Evolutionary conservation across 768 basidiomycete genomes (phyloP), one percentile per base, ranked within the genome.

Genomic region (Coprinellus micaceus): DNA sequence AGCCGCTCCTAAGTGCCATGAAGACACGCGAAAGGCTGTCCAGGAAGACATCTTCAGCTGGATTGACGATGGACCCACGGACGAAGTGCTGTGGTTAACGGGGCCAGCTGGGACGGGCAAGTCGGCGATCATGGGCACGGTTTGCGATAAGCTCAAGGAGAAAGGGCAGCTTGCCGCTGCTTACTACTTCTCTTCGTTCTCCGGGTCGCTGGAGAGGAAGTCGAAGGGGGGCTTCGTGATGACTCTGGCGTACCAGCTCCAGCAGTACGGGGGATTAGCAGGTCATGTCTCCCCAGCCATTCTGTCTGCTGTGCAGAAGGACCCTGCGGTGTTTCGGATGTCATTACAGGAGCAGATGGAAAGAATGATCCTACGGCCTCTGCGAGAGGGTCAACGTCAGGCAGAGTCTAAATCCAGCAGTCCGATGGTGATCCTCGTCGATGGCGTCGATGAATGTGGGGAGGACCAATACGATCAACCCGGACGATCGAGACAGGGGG

Each of bases 381-480:
- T 47, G n/a, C 12, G 25, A 5, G 10, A 33, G 11, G 12, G 13
- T 28, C n/a, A n/a, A n/a, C n/a, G n/a, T n/a, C n/a, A n/a, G n/a
- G n/a, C 12, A 47, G 5, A 6, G 7, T 17, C 5, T 7, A 4
- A 15, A 5, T 5, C 7, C 15, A 5, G 19, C 15, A 17, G n/a
- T 15, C 7, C 10, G 6, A 22, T 47, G 10, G 36, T 30, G 12
- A 56, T 56, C 24, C 29, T 56, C 46, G 47, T 56, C 54, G 54
- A 56, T 26, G 54, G 54, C 9, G 19, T 56, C 7, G 54, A 56
- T 22, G 54, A 56, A 19, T 56, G 54, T 22, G 40, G 19, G n/a
- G 19, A 43, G 19, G 33, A 13, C 7, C n/a, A n/a, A n/a, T n/a
- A n/a, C n/a, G 13, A 53, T 3, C 40, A 29, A 25, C 43, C 36